Conservation (phyloP, 2,329 filamentous ascomycete species). For the Ilyonectria robusta region DNA sequence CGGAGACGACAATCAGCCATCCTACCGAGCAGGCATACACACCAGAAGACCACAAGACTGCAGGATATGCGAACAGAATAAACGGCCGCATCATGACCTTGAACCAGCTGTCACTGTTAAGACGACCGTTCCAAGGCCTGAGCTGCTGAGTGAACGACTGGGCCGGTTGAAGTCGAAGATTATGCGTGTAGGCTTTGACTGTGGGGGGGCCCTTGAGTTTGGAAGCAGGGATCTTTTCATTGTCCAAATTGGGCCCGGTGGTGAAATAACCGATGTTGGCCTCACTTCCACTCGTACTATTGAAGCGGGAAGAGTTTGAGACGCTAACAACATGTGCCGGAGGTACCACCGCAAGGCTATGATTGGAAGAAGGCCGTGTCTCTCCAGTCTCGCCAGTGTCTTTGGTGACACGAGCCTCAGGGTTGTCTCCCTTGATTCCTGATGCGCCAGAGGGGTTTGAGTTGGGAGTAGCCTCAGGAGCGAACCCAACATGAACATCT, state of each 20-base stretch:
- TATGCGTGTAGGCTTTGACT: conserved; percentile 75
- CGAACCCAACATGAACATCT: conserved; percentile 53
- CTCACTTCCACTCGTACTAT: conserved; percentile 37
- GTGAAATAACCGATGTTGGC: conserved; percentile 44
- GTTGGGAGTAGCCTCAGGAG: conserved; percentile 22
- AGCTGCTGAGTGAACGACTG: conserved; percentile 83
- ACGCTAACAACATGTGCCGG: neutral
- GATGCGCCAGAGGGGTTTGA: neutral
- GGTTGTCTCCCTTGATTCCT: neutral
- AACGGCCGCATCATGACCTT: conserved; percentile 85
- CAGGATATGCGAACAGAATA: conserved; percentile 88
- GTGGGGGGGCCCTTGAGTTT: conserved; percentile 53
- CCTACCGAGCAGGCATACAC: conserved; percentile 92
- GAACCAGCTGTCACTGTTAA: conserved; percentile 84
- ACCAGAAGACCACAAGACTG: conserved; percentile 88
- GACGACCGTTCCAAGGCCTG: conserved; percentile 81
- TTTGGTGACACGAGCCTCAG: conserved; percentile 3
- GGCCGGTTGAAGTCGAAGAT: conserved; percentile 75
- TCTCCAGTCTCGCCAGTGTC: neutral
- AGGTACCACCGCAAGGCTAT: neutral
- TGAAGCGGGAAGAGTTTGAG: conserved; percentile 15
- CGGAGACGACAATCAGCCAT: conserved; percentile 95
- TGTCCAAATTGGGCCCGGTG: conserved; percentile 54
- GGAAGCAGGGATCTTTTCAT: conserved; percentile 58
- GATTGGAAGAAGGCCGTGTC: no score